Evolutionary conservation across 306 rosid genomes (phyloP), one percentile per base, ranked within the genome.

Genomic region (Gastrolobium villosum): DNA sequence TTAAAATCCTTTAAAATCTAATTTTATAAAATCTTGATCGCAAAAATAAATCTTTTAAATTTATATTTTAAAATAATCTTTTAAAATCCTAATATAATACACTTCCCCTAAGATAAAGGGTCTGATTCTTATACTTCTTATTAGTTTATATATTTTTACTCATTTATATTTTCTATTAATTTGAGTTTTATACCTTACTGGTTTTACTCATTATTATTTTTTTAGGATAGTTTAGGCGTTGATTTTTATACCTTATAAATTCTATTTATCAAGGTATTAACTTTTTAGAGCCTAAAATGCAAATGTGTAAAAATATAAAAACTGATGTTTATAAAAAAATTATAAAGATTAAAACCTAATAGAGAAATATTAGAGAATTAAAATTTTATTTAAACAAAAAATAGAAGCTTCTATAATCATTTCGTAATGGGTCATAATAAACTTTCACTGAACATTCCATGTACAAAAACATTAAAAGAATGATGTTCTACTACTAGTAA

Each of bases 401-500:
- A 20, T 20, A 20, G 1, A 20, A 20, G 1, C 26, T 20, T 20
- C 26, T 5, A 32, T 30, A 10, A 39, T 54, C 69, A 50, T 76
- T 65, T n/a, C 44, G 65, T 8, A 9, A 34, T 73, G 30, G 34
- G 46, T 20, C 79, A 63, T 7, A 31, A 31, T 64, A 46, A 44
- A 7, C 61, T 20, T 13, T 46, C 8, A 44, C 70, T n/a, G 35
- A 64, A 80, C 46, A 45, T 35, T 20, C 43, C 1, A 40, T n/a
- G 57, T n/a, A 28, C 10, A 44, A 9, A 28, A 68, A 60, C 66
- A 68, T 50, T 26, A 50, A 49, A 39, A 14, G 60, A 67, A 37
- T 10, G 41, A 71, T 46, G 46, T 6, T 67, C 57, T 40, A 75
- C 57, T 40, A 75, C 40, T 4, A 57, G 71, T 3, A 57, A 67